phyloP scores from a whole-genome alignment of 2,329 filamentous ascomycete genomes.

The Dothideomycetes sp. region DNA sequence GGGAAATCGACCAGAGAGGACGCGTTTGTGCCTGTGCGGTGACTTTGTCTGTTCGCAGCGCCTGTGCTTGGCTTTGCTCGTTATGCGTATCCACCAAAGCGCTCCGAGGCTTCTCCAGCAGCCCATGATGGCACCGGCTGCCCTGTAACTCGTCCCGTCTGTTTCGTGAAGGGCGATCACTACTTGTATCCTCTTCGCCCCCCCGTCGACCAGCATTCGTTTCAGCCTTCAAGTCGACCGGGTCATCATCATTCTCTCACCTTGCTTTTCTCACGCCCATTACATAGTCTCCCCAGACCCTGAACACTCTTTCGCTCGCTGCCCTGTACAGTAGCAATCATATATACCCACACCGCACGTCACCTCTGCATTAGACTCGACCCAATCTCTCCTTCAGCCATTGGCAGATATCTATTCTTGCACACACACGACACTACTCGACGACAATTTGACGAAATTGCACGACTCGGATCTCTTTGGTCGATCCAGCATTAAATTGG shows the following conservation, averaged over 20 bases:
- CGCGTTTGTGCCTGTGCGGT: background rate
- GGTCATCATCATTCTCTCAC: constrained; percentile 15
- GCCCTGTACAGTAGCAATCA: background rate
- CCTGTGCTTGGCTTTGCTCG: background rate
- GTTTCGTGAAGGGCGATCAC: constrained; percentile 10
- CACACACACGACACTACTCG: no score
- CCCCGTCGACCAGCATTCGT: constrained; percentile 7
- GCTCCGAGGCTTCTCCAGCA: constrained; percentile 8
- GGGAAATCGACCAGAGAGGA: background rate
- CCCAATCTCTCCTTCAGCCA: background rate
- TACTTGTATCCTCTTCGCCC: constrained; percentile 16
- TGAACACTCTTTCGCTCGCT: constrained; percentile 6
- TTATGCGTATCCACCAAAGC: constrained; percentile 6
- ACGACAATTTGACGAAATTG: background rate
- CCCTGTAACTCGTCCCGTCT: constrained; percentile 11
- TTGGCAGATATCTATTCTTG: background rate
- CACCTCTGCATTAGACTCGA: background rate
- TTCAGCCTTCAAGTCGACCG: constrained; percentile 8
- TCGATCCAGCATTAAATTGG: background rate
- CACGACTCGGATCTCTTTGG: background rate
- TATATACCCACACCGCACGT: background rate
- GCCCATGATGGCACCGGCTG: constrained; percentile 8
- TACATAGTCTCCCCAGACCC: constrained; percentile 2
- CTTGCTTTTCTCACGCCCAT: constrained; percentile 13
- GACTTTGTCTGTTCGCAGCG: constrained; percentile 5